These are phyloP conservation scores for Penicillium samsonianum DNA, from an alignment of 495 filamentous ascomycete genomes.

Conservation along the genomic window DNA sequence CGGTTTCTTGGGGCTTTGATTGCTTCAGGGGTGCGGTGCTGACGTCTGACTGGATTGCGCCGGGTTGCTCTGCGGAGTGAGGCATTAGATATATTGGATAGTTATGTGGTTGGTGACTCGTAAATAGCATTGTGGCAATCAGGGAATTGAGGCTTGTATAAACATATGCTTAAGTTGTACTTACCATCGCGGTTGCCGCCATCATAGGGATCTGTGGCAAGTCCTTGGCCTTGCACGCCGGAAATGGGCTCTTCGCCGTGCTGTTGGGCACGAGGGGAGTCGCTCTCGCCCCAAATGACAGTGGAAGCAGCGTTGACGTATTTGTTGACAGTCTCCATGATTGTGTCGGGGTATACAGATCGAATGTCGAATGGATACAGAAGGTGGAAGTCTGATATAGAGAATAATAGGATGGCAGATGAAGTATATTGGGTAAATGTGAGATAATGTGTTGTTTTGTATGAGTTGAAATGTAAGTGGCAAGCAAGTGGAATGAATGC, in stretches of 20 bases:
- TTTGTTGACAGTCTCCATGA: conserved; percentile 44
- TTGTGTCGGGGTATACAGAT: conserved; percentile 1
- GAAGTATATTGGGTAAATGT: neutral
- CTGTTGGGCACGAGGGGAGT: conserved; percentile 12
- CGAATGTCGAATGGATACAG: conserved; percentile 1
- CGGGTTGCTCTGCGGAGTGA: conserved; percentile 34
- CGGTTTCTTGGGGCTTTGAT: neutral
- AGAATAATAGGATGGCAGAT: neutral
- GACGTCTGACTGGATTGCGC: conserved; percentile 23
- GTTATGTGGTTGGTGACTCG: neutral
- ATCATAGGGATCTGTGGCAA: conserved; percentile 44
- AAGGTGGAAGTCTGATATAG: neutral
- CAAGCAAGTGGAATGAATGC: neutral
- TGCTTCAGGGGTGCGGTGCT: conserved; percentile 28
- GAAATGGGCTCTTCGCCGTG: conserved; percentile 45
- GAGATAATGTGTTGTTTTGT: neutral
- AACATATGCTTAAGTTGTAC: conserved; percentile 8
- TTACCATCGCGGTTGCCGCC: conserved; percentile 46
- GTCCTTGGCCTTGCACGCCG: conserved; percentile 43
- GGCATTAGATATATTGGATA: neutral
- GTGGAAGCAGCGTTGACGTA: conserved; percentile 38
- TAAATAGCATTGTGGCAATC: no score
- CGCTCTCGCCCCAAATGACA: conserved; percentile 37
- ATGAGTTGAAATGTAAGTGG: neutral
- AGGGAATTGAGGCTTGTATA: neutral